Evolutionary conservation across 257 asterid genomes (phyloP).

Genomic region (Primulina eburnea): DNA sequence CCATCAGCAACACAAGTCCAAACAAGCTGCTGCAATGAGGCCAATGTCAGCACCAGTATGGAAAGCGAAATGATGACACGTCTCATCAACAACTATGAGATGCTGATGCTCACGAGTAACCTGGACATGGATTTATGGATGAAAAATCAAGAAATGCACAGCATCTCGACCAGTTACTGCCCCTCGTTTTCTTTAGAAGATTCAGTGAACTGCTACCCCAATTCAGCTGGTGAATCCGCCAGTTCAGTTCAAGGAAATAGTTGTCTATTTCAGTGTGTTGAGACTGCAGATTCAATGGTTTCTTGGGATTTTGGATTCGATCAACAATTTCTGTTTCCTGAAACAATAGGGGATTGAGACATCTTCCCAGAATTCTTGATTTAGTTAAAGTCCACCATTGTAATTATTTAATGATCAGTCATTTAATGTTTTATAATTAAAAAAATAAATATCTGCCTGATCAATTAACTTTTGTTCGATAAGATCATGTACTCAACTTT

Average conservation of each 20-base stretch:
- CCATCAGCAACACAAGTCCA: conserved; percentile 13
- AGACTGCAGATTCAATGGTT: conserved; percentile 40
- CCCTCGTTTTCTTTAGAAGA: conserved; percentile 35
- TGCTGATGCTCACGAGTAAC: conserved; percentile 20
- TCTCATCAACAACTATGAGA: conserved; percentile 19
- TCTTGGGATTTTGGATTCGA: conserved; percentile 41
- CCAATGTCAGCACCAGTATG: conserved; percentile 9
- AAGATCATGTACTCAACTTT: background rate
- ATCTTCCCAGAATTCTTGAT: background rate
- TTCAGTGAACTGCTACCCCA: conserved; percentile 29
- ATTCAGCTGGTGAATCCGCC: conserved; percentile 20
- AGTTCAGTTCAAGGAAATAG: conserved; percentile 12
- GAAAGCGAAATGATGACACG: conserved; percentile 1
- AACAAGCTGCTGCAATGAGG: conserved; percentile 3
- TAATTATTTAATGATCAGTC: too few relatives aligned
- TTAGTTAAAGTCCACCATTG: background rate
- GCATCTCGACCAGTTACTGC: conserved; percentile 20
- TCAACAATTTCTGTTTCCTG: conserved; percentile 24
- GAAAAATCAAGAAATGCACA: conserved; percentile 12
- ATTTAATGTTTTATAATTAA: background rate
- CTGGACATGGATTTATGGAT: conserved; percentile 28
- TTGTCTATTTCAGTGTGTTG: conserved; percentile 29
- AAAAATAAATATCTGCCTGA: background rate
- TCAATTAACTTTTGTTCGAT: background rate
- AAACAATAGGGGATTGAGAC: background rate